Evolutionary conservation across 2,329 filamentous ascomycete species (phyloP), one percentile per base, ranked within the genome.

Genomic region (Aspergillus sergii): DNA sequence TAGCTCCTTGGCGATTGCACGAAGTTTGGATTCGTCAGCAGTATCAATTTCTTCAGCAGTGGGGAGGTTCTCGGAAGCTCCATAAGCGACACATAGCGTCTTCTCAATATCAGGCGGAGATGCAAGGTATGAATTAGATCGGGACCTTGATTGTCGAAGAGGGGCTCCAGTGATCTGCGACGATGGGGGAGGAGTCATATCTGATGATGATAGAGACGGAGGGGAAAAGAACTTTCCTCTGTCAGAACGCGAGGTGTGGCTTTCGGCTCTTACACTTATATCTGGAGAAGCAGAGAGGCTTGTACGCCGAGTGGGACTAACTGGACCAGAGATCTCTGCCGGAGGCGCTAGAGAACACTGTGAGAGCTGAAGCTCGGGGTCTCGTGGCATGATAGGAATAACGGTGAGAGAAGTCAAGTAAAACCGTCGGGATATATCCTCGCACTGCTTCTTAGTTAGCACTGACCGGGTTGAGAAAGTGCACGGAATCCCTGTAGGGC

Each of bases 151-250:
- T 55, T 81, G 76, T 68, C 61, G 75, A 61, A 73, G 73, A 59
- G 76, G 79, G 69, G 76, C 79, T 61, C 75, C 71, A 59, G 82
- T 81, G 9, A 84, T 72, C 70, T 89, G 88, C 2, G 86, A 85
- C 3, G 88, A 89, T 11, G 87, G 87, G 28, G 88, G 88, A 14
- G 88, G 87, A 14, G 88, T 89, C 78, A 88, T 85, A 45, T 80
- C 76, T 50, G 75, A 78, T n/a, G 84, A 84, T 23, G 81, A 83
- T 53, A 79, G 76, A 28, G 78, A 77, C 41, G 78, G 80, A 12
- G 80, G 81, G 26, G 81, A 79, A 71, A 78, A 72, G 71, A 74
- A 71, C 55, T 71, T 69, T 57, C 60, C 71, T 59, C 74, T 73
- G 48, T 76, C 72, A 43, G 76, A 75, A 39, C 76, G 68, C 9